Percentiles rank a stretch among this genome's conserved stretches.
phyloP scores from a whole-genome alignment of 495 filamentous ascomycete species.

The Elaphomyces granulatus region DNA sequence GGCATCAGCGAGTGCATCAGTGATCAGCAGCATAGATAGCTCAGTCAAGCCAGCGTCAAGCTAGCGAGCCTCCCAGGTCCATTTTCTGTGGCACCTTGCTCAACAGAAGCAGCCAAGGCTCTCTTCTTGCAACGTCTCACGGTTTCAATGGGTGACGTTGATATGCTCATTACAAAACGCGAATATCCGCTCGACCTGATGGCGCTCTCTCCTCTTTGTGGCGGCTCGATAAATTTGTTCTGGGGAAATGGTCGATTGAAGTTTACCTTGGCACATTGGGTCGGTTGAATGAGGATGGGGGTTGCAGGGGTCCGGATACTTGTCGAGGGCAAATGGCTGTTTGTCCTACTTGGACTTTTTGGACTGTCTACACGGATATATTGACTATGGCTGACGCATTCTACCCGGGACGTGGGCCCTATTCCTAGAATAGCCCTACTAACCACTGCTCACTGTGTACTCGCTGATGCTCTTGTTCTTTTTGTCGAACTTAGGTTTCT shows the following conservation, averaged over 20 bases:
- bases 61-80: no score
- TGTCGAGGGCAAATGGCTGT: not conserved
- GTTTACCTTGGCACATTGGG: no score
- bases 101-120: no score
- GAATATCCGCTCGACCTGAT: no score
- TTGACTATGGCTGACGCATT: not conserved
- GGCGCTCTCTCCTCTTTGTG: no score
- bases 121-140: no score
- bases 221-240: no score
- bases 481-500: slow-evolving; percentile 5
- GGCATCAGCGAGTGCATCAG: slow-evolving; percentile 52
- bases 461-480: slow-evolving; percentile 47
- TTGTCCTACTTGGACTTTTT: not conserved
- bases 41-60: no score
- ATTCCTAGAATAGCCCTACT: not conserved
- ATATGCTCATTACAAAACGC: no score
- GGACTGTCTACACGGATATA: not conserved
- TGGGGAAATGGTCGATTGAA: no score
- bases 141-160: no score
- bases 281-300: not conserved
- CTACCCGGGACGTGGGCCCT: not conserved
- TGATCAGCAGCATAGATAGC: slow-evolving; percentile 15
- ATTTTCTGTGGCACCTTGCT: no score
- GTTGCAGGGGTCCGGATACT: not conserved
- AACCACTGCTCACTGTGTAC: slow-evolving; percentile 40